phyloP scores from a whole-genome alignment of 495 filamentous ascomycete species.

The Hypoxylon fuscum region DNA sequence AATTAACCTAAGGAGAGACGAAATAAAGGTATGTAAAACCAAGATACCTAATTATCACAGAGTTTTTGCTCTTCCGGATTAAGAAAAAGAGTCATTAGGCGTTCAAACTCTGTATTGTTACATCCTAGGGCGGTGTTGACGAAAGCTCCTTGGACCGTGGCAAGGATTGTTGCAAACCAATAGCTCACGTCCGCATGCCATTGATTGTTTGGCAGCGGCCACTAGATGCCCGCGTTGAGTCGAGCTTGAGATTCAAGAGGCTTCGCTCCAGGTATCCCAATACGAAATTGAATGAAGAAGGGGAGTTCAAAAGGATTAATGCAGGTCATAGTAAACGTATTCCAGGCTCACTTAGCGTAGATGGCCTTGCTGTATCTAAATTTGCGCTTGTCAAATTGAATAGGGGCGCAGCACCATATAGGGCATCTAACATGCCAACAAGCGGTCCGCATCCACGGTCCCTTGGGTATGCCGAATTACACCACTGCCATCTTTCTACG shows the following conservation, averaged over 20 bases:
- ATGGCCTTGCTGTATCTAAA: background rate
- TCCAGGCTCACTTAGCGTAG: background rate
- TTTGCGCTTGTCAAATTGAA: background rate
- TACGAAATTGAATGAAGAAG: background rate
- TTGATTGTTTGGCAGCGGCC: constrained; percentile 13
- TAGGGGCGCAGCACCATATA: background rate
- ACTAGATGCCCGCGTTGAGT: background rate
- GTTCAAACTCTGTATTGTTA: no score
- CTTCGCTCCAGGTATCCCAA: background rate
- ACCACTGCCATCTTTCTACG: constrained; percentile 11
- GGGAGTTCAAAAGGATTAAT: background rate
- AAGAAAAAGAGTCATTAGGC: no score
- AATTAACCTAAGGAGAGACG: no score
- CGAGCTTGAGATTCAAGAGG: background rate
- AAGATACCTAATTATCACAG: no score
- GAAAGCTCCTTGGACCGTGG: constrained; percentile 7
- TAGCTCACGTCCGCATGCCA: constrained; percentile 26
- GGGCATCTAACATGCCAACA: background rate
- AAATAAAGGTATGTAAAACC: no score
- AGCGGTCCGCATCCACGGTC: background rate
- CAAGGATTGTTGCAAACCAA: constrained; percentile 4
- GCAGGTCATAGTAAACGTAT: background rate
- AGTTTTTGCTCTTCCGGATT: no score
- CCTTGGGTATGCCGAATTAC: constrained; percentile 1
- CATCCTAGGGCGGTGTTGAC: constrained; percentile 3